Evolutionary conservation across 257 asterid genomes (phyloP).

Genomic region (Jaltomata sinuosa): DNA sequence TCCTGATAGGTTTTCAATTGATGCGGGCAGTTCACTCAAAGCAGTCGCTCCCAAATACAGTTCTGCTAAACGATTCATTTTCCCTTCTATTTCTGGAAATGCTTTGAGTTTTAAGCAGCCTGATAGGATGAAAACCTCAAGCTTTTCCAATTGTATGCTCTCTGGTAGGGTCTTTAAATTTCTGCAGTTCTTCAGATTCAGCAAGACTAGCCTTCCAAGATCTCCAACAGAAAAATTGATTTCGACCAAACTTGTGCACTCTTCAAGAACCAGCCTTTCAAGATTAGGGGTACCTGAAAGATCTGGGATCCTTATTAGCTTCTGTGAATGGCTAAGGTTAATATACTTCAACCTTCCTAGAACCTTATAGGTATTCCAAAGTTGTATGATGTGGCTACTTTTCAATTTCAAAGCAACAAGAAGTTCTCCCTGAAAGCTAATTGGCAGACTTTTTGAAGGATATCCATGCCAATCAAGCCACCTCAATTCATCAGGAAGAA

Average conservation of each 20-base stretch:
- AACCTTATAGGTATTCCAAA: conserved; percentile 6
- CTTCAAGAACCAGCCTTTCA: conserved; percentile 5
- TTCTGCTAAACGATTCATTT: background rate
- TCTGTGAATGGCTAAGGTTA: conserved; percentile 16
- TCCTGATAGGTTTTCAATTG: background rate
- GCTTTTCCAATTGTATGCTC: background rate
- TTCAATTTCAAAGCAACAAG: conserved; percentile 2
- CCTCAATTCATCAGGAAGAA: background rate
- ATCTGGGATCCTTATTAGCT: conserved; percentile 3
- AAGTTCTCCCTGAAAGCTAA: background rate
- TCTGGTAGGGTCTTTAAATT: background rate
- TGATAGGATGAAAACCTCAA: background rate
- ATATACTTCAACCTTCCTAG: conserved; percentile 1
- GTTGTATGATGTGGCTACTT: background rate
- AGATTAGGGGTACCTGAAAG: conserved; percentile 9
- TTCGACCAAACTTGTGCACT: conserved; percentile 2
- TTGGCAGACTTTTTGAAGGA: background rate
- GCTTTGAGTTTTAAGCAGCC: conserved; percentile 5
- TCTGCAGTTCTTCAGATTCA: conserved; percentile 5
- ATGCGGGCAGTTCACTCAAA: background rate
- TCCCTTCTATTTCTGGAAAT: background rate
- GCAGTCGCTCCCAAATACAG: background rate
- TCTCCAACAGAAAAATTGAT: conserved; percentile 4
- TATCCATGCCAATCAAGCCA: conserved; percentile 11
- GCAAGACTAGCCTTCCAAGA: background rate